Evolutionary conservation across 257 asterid genomes (phyloP).

Genomic region (Osmanthus fragrans): DNA sequence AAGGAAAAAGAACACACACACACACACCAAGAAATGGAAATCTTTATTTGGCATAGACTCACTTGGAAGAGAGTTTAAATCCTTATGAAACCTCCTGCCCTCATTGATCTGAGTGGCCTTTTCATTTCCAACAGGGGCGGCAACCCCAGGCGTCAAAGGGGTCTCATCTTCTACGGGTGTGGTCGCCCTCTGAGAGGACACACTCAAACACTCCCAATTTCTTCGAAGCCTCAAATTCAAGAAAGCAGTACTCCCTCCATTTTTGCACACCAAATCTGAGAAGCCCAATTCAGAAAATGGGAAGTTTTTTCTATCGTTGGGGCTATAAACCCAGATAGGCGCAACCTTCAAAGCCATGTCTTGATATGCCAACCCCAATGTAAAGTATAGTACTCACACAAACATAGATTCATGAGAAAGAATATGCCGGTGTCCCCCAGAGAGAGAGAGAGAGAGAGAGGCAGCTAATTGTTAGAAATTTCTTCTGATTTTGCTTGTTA

Average conservation of each 20-base stretch:
- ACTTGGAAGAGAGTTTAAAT: constrained; percentile 83
- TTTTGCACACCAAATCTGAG: constrained; percentile 26
- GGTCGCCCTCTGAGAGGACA: constrained; percentile 39
- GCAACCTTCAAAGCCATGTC: constrained; percentile 49
- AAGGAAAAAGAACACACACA: too few species aligned
- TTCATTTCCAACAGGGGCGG: constrained; percentile 21
- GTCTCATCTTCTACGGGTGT: constrained; percentile 61
- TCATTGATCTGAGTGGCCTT: constrained; percentile 36
- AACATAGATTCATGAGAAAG: constrained; percentile 42
- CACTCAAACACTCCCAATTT: constrained; percentile 53
- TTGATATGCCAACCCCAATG: constrained; percentile 38
- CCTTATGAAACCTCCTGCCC: constrained; percentile 57
- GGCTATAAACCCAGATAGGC: constrained; percentile 40
- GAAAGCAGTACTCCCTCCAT: constrained; percentile 22
- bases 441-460: neutral
- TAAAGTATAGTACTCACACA: constrained; percentile 23
- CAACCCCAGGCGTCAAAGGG: constrained; percentile 44
- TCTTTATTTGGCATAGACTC: constrained; percentile 24
- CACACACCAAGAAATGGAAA: neutral
- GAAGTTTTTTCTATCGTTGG: constrained; percentile 22
- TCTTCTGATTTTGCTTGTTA: neutral
- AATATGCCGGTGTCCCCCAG: neutral
- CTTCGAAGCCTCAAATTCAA: constrained; percentile 45
- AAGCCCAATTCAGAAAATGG: constrained; percentile 37
- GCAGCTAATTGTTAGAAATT: neutral